Base-by-base conservation (phyloP, 495 filamentous ascomycete species). In the Pseudevernia furfuracea region DNA sequence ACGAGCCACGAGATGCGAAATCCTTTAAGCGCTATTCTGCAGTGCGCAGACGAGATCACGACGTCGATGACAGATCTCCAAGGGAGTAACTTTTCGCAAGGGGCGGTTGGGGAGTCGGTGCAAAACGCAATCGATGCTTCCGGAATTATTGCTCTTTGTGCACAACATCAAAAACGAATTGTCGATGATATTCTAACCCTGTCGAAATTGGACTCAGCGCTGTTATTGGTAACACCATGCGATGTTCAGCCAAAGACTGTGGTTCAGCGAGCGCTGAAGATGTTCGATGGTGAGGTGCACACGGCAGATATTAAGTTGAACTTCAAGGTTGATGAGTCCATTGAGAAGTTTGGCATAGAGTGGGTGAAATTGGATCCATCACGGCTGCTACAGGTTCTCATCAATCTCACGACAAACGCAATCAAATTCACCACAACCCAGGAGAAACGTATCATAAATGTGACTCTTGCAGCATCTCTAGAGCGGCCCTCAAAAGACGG, bases 1-100 rank as follows among this genome's bases (percentile, higher is more conserved):
- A 92, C 88, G 10, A 90, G 87, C 66, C 90, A 96, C 69, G 90
- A 96, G 70, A 90, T 94, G 79, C 83, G 90, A 12, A 96, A 94
- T 66, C 91, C 91, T 2, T 78, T 94, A 12, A 88, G 84, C 53
- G 90, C 90, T 11, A 90, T 93, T 55, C 74, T 92, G 41, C 89
- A 92, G 73, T 92, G 88, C 70, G 85, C 87, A 7, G 90, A 94
- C 68, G 88, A 92, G 72, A 91, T 93, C 37, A 70, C 80, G 10
- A 81, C 76, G 1, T 76, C 79, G 17, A 68, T 90, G 23, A 73
- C 71, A 52, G 76, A 76, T 15, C 80, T 79, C 66, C 74, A 70
- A 77, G 57, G 21, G 37, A 53, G 59, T 30, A 52, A 57, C 17
- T 56, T 66, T 25, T 19, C 56, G 43, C 52, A 64, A 56, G 43